Conservation (phyloP, 345 rosid genomes). For the Tarenaya hassleriana region DNA sequence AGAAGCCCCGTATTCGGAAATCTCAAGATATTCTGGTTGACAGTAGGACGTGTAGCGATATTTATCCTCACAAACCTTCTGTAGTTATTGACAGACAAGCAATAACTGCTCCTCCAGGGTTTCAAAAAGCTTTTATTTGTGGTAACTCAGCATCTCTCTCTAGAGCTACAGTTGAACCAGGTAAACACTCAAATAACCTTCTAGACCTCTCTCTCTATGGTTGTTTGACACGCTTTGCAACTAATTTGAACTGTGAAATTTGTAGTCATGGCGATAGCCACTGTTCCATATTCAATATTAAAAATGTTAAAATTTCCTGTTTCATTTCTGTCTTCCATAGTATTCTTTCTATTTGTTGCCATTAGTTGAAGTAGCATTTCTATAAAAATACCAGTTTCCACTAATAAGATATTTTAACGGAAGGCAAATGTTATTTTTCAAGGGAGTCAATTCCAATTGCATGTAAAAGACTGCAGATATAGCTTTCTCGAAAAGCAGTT, state of each 20-base stretch:
- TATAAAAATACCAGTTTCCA: no score
- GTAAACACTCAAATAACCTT: constrained; percentile 25
- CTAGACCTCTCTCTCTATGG: constrained; percentile 7
- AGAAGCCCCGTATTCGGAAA: constrained; percentile 34
- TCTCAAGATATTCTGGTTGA: constrained; percentile 25
- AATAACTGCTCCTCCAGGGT: constrained; percentile 28
- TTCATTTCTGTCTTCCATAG: no score
- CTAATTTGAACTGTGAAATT: neutral
- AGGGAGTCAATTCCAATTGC: no score
- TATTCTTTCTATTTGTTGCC: no score
- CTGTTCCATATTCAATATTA: no score
- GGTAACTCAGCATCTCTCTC: constrained; percentile 17
- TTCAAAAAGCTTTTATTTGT: constrained; percentile 14
- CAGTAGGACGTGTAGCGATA: constrained; percentile 20
- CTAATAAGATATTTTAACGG: no score
- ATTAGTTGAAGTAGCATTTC: no score
- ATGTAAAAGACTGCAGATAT: no score
- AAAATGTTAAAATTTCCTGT: no score
- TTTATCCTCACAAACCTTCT: constrained; percentile 23
- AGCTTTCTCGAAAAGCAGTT: no score
- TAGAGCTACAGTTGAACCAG: constrained; percentile 27
- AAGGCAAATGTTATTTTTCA: no score
- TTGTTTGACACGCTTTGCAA: neutral
- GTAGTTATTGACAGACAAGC: constrained; percentile 23
- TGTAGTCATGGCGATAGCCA: no score